Conservation (phyloP, 345 rosid species). For the Lumnitzera racemosa region DNA sequence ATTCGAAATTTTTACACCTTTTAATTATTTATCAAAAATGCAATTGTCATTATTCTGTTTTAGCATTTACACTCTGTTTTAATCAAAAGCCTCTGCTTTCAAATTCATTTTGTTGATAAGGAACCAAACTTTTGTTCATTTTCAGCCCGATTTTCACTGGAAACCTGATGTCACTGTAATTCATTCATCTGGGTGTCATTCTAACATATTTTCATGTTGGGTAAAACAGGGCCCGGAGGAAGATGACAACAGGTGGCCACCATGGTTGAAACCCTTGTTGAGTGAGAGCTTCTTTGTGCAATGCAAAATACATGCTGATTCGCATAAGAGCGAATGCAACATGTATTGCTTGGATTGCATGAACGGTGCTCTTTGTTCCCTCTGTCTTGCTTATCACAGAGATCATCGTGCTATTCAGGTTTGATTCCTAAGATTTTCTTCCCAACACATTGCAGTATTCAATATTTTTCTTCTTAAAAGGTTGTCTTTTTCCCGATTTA, state of each 20-base stretch:
- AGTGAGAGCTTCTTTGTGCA: conserved; percentile 78
- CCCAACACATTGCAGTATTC: background rate
- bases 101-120: no score
- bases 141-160: no score
- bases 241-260: conserved; percentile 64
- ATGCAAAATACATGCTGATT: conserved; percentile 75
- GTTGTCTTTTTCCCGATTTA: background rate
- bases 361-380: conserved; percentile 74
- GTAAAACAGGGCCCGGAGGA: conserved; percentile 47
- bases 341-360: conserved; percentile 96
- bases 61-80: no score
- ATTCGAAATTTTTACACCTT: no score
- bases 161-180: background rate
- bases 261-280: conserved; percentile 76
- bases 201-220: conserved; percentile 7
- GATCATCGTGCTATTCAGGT: conserved; percentile 90
- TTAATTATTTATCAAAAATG: no score
- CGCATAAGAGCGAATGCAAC: conserved; percentile 94
- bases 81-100: no score
- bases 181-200: conserved; percentile 14
- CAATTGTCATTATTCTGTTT: no score
- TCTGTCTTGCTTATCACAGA: conserved; percentile 63
- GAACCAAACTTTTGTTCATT: no score
- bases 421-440: background rate
- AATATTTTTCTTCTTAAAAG: background rate